Percentiles rank a stretch among this genome's conserved stretches.
Conservation (phyloP, 805 yeast species). For the Grigorovia jiainica region DNA sequence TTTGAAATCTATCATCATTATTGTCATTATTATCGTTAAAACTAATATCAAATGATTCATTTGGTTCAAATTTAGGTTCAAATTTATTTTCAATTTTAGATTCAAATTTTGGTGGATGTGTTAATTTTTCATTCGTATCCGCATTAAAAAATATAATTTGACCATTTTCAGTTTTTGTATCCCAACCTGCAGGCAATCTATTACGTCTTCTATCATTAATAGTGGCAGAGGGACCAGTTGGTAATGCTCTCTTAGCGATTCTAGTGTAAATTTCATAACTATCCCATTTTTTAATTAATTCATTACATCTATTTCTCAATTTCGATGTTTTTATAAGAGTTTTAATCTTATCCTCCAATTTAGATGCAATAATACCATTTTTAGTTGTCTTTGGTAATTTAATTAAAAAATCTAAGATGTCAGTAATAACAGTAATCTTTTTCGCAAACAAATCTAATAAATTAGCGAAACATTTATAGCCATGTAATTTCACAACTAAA, state of each 20-base stretch:
- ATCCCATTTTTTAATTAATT: slow-evolving; percentile 59
- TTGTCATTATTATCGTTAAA: too few relatives aligned
- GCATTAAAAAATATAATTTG: slow-evolving; percentile 27
- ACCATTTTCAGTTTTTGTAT: slow-evolving; percentile 28
- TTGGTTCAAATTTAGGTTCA: background rate
- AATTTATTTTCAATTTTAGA: background rate
- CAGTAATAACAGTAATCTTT: slow-evolving; percentile 31
- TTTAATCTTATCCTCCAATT: slow-evolving; percentile 54
- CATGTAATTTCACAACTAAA: slow-evolving; percentile 69
- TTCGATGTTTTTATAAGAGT: slow-evolving; percentile 20
- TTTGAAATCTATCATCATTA: background rate
- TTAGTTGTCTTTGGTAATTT: slow-evolving; percentile 66
- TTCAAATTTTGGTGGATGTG: slow-evolving; percentile 20
- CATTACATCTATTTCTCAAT: slow-evolving; percentile 24
- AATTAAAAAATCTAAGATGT: slow-evolving; percentile 48
- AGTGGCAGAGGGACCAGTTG: background rate
- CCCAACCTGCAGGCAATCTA: slow-evolving; percentile 29
- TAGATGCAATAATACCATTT: slow-evolving; percentile 66
- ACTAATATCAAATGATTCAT: too few relatives aligned
- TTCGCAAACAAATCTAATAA: slow-evolving; percentile 36
- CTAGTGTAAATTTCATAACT: slow-evolving; percentile 71
- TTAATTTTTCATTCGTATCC: slow-evolving; percentile 21
- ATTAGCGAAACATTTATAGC: slow-evolving; percentile 67
- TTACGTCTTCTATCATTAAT: slow-evolving; percentile 16
- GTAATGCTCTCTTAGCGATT: slow-evolving; percentile 50